Conservation (phyloP, 2,329 filamentous ascomycete species). For the Emericellopsis atlantica region DNA sequence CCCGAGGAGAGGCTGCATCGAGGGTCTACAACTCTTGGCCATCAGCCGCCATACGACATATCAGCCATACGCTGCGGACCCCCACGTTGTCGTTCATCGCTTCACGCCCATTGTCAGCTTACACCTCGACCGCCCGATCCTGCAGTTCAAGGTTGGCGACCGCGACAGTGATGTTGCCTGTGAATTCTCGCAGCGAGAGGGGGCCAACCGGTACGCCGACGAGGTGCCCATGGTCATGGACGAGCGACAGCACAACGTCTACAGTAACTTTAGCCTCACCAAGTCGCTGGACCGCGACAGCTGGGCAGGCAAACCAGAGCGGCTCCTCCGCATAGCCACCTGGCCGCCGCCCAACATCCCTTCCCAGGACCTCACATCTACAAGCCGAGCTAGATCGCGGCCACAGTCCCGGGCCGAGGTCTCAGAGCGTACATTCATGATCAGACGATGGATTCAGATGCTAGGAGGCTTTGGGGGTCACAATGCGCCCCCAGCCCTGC, state of each 20-base stretch:
- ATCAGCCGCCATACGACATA: slow-evolving; percentile 41
- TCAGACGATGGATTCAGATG: slow-evolving; percentile 68
- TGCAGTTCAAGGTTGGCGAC: slow-evolving; percentile 34
- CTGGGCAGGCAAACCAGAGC: neutral
- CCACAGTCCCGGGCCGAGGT: slow-evolving; percentile 44
- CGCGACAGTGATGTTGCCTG: slow-evolving; percentile 7
- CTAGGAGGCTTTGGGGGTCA: slow-evolving; percentile 10
- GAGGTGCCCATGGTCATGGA: slow-evolving; percentile 41
- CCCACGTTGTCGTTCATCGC: slow-evolving; percentile 54
- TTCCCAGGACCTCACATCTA: slow-evolving; percentile 7
- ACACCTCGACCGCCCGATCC: slow-evolving; percentile 61
- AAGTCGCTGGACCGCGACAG: slow-evolving; percentile 28
- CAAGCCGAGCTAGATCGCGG: slow-evolving; percentile 2
- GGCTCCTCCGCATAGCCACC: slow-evolving; percentile 8
- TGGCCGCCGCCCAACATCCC: slow-evolving; percentile 72
- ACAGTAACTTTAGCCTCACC: slow-evolving; percentile 57
- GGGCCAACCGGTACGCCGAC: slow-evolving; percentile 27
- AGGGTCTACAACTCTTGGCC: slow-evolving; percentile 66
- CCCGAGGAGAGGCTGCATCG: slow-evolving; percentile 58
- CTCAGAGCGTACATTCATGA: slow-evolving; percentile 58
- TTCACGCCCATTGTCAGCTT: slow-evolving; percentile 61
- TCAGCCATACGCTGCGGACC: slow-evolving; percentile 52
- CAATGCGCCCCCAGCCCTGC: neutral
- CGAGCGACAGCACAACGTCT: slow-evolving; percentile 34
- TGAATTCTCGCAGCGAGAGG: slow-evolving; percentile 9